Conservation (phyloP, 2,329 filamentous ascomycete genomes). For the Juglanconis oblonga region DNA sequence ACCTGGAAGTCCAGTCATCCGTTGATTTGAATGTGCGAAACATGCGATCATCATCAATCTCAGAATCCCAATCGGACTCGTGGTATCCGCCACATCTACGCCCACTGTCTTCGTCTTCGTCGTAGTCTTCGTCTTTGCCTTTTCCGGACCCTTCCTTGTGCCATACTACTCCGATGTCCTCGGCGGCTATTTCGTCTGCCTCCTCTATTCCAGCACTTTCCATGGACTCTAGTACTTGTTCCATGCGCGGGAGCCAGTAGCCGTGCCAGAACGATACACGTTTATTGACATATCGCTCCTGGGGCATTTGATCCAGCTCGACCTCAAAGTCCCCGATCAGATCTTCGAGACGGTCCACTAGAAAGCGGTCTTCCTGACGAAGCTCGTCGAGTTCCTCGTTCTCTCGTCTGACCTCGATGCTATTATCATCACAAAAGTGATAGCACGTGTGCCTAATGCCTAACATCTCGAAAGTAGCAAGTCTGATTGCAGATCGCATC, state of each 20-base stretch:
- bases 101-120: background rate
- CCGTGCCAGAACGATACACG: background rate
- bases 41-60: background rate
- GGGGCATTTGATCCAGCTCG: background rate
- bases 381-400: background rate
- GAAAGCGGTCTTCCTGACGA: background rate
- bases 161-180: constrained; percentile 3
- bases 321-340: background rate
- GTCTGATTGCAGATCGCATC: background rate
- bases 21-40: background rate
- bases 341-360: background rate
- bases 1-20: background rate
- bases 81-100: background rate
- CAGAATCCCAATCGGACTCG: background rate
- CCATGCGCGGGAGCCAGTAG: background rate
- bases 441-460: constrained; percentile 2
- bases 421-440: background rate
- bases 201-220: background rate
- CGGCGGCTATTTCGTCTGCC: background rate
- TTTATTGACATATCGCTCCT: background rate
- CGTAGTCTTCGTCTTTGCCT: background rate
- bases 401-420: background rate
- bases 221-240: background rate
- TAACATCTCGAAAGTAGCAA: constrained; percentile 1
- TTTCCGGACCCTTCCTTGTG: background rate